Evolutionary conservation across 805 yeast species (phyloP), one percentile per base, ranked within the genome.

Genomic region (Pichia sporocuriosa): DNA sequence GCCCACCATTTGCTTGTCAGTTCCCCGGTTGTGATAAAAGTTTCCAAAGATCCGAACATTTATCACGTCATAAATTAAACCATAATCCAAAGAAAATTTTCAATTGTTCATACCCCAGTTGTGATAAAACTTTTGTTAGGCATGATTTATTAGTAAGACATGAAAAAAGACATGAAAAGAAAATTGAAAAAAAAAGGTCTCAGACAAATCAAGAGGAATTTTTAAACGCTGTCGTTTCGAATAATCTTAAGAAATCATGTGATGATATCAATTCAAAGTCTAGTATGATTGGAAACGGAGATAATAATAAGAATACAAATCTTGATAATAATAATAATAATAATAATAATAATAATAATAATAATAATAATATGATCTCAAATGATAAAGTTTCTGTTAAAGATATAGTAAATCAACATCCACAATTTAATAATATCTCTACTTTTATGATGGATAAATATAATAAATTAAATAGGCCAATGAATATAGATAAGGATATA

Each of bases 61-160:
- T 80, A 13, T 69, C 83, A 2, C 61, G 86, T 38, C 86, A 80
- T 54, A 71, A 75, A 52, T 63, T 80, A 38, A 80, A 80, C 54
- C 86, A 80, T 48, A 66, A 69, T 43, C 75, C 77, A 2, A 65
- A 70, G 17, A 72, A 72, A 40, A 75, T 79, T 10, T 79, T 69
- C 53, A 65, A 63, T 21, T 80, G 87, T 55, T 27, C 48, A 3
- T 44, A 43, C n/a, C 62, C 69, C 10, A 61, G 62, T 3, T 80
- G 87, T 54, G 64, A 68, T 1, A 77, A 76, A 56, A 73, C 80
- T 0, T 80, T 80, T 63, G 86, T 80, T 0, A 59, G 87, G 31
- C 70, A 67, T 42, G 87, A 80, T 54, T 59, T 80, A 34, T 63
- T 69, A 22, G 62, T 58, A 6, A 50, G 83, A 58, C 69, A 77